These are phyloP conservation scores for Alternaria alternata DNA, from an alignment of 2,329 filamentous ascomycete genomes.

Conservation along the genomic window DNA sequence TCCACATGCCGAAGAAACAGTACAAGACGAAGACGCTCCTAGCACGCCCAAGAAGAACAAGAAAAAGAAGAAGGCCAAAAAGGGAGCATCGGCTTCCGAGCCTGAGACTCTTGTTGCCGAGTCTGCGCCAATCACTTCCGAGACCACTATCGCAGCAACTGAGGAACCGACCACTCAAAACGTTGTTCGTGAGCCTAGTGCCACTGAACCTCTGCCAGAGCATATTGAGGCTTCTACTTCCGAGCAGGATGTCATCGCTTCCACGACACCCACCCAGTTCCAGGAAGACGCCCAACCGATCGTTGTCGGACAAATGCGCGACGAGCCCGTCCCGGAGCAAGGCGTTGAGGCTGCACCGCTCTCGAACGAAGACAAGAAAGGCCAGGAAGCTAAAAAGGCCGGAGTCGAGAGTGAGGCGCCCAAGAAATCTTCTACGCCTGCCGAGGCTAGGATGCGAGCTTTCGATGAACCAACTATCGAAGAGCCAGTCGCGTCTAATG, in stretches of 20 bases:
- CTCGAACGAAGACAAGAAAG: conserved; percentile 27
- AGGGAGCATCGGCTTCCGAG: conserved; percentile 28
- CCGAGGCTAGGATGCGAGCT: conserved; percentile 9
- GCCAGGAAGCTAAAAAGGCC: conserved; percentile 21
- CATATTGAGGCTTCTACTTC: not conserved
- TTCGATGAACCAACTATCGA: conserved; percentile 3
- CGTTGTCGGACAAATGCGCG: not conserved
- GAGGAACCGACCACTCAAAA: conserved; percentile 5
- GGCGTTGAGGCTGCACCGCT: conserved; percentile 10
- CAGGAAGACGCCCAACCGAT: not conserved
- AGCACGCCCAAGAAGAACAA: conserved; percentile 36
- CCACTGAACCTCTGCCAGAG: not conserved
- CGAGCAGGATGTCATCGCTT: not conserved
- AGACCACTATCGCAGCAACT: conserved; percentile 1
- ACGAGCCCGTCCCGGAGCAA: not conserved
- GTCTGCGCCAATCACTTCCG: conserved; percentile 5
- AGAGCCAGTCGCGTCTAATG: not conserved
- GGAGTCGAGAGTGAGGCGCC: conserved; percentile 16
- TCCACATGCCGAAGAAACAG: not conserved
- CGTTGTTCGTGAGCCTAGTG: not conserved
- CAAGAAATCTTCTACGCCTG: conserved; percentile 2
- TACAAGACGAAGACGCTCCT: not conserved
- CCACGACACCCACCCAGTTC: not conserved
- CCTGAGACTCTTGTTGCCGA: conserved; percentile 27
- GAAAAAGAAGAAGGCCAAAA: conserved; percentile 43